Evolutionary conservation across 345 rosid genomes (phyloP).

Genomic region (Eucalyptus regnans): DNA sequence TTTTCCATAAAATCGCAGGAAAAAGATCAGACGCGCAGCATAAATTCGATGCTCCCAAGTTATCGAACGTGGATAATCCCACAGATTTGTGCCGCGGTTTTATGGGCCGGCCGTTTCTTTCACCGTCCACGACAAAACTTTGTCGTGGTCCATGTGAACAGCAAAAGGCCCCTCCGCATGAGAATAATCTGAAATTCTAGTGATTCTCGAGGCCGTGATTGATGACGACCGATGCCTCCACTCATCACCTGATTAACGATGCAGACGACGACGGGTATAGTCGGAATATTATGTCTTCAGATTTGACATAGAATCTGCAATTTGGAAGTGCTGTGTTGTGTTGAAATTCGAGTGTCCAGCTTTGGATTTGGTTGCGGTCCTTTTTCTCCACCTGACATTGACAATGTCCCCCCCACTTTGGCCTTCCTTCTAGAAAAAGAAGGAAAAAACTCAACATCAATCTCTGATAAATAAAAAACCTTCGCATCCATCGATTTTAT

Average conservation of each 20-base stretch:
- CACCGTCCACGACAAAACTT: not conserved
- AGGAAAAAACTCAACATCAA: not conserved
- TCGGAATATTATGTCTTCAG: not conserved
- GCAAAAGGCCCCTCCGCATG: not conserved
- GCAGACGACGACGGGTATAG: not conserved
- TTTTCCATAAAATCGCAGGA: not conserved
- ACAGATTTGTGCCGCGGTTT: not conserved
- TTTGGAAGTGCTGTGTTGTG: not conserved
- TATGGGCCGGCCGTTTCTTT: not conserved
- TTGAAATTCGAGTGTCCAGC: not conserved
- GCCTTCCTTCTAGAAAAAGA: not conserved
- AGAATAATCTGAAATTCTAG: not conserved
- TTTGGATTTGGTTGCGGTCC: not conserved
- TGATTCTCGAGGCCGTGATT: not conserved
- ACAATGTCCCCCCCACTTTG: not conserved
- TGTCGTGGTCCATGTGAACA: not conserved
- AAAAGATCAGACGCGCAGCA: not conserved
- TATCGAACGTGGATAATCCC: not conserved
- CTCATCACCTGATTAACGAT: not conserved
- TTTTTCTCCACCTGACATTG: not conserved
- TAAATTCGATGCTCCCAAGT: not conserved
- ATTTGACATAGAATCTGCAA: not conserved
- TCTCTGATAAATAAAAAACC: not conserved
- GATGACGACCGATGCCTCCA: not conserved
- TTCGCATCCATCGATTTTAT: not conserved